A percentile compares a stretch with the other conserved stretches of the same genome.
Evolutionary conservation across 2,329 filamentous ascomycete genomes (phyloP).

Genomic region (Botryotinia globosa): DNA sequence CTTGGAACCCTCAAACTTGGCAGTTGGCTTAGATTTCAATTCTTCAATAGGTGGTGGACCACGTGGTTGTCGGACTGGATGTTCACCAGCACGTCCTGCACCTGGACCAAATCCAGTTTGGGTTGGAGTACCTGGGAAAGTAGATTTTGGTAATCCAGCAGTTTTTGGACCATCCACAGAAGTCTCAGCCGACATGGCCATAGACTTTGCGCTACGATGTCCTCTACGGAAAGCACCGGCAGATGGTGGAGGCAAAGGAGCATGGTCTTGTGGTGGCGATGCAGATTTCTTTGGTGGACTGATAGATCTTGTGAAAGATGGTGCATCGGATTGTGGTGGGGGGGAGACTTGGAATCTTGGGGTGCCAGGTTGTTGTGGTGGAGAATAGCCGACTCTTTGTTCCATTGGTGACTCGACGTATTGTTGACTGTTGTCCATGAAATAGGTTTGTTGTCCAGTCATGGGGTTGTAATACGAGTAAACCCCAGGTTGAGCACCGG

Average conservation of each 20-base stretch:
- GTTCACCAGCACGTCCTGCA: slow-evolving; percentile 88
- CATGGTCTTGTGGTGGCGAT: slow-evolving; percentile 65
- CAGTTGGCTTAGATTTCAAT: slow-evolving; percentile 82
- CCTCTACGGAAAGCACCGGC: slow-evolving; percentile 89
- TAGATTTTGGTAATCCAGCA: slow-evolving; percentile 69
- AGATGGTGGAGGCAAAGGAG: slow-evolving; percentile 80
- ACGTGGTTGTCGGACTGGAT: slow-evolving; percentile 88
- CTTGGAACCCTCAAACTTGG: slow-evolving; percentile 92
- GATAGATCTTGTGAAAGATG: slow-evolving; percentile 57
- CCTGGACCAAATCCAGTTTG: slow-evolving; percentile 84
- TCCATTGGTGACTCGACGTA: slow-evolving; percentile 42
- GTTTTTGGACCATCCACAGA: slow-evolving; percentile 49
- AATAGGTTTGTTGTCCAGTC: slow-evolving; percentile 80
- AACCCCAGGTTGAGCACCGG: slow-evolving; percentile 69
- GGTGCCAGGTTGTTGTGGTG: slow-evolving; percentile 54
- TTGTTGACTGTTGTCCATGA: slow-evolving; percentile 51
- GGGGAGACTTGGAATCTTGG: slow-evolving; percentile 82
- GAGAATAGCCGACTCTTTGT: slow-evolving; percentile 43
- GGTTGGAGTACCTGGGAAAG: slow-evolving; percentile 77
- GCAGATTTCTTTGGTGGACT: slow-evolving; percentile 65
- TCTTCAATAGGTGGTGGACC: slow-evolving; percentile 91
- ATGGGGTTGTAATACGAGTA: slow-evolving; percentile 82
- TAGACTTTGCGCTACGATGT: slow-evolving; percentile 84
- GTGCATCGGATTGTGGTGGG: slow-evolving; percentile 58
- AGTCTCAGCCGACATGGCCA: slow-evolving; percentile 43